Evolutionary conservation across 2,329 filamentous ascomycete genomes (phyloP), one percentile per base, ranked within the genome.

Genomic region (Colletotrichum sp.): DNA sequence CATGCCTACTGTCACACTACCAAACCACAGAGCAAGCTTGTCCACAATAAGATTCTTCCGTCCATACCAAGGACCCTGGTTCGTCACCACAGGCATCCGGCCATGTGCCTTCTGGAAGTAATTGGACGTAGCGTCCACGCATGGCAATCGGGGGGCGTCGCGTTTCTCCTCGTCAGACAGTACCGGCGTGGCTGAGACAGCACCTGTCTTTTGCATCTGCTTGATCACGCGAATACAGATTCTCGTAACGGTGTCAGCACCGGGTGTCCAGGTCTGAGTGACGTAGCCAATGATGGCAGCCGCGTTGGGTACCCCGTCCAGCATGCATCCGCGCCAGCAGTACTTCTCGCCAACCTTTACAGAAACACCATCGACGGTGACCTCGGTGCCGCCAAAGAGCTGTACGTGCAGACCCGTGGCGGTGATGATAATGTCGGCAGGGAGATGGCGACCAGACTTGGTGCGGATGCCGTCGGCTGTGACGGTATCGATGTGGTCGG

Each of bases 371-470:
- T 95, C 92, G 4, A 94, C 86, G 3, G 82, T 81, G 4, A 93
- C 80, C 3, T 84, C 81, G 2, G 91, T 85, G 34, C 89, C 89
- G 25, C 91, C 90, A 3, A 90, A 87, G 19, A 94, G 83, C 39
- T 88, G 85, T 59, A 95, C 83, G 77, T 92, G 90, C 0, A 95
- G 85, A 0, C 93, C 93, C 0, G 93, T 95, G 0, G 93, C 93
- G 0, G 92, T 94, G 77, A 95, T 85, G 78, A 95, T 94, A 75
- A 94, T 90, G 80, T 95, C 93, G 0, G 92, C 89, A 3, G 90
- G 84, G 0, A 95, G 84, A 55, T 87, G 85, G 63, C 88, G 82
- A 4, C 90, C 88, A 0, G 86, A 88, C 22, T 83, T 81, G 6
- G 91, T 86, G 64, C 83, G 78, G 15, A 93, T 88, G 19, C 88